Conservation (phyloP, 1,284 basidiomycete genomes). For the Malassezia globosa region DNA sequence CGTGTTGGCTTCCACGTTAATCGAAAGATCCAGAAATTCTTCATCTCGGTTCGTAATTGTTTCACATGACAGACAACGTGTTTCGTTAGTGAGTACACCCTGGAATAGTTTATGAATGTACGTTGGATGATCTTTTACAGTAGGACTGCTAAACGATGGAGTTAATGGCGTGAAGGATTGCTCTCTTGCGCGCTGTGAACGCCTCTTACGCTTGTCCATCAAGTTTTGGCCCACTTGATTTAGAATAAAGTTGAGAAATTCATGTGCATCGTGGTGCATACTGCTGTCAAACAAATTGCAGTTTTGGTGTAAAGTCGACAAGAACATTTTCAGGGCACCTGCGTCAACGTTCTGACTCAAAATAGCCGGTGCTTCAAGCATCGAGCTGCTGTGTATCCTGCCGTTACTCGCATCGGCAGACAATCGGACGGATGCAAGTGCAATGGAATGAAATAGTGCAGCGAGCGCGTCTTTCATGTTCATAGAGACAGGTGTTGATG, state of each 20-base stretch:
- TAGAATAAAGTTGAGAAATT: conserved; percentile 86
- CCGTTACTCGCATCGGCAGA: not conserved
- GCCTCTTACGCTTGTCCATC: conserved; percentile 51
- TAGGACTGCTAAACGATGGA: conserved; percentile 23
- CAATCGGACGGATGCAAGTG: not conserved
- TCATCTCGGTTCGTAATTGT: conserved; percentile 88
- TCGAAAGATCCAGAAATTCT: conserved; percentile 86
- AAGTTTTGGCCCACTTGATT: conserved; percentile 89
- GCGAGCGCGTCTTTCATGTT: conserved; percentile 1
- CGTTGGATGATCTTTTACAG: conserved; percentile 53
- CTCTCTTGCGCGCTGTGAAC: not conserved
- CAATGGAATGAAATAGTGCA: conserved; percentile 10
- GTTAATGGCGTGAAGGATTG: conserved; percentile 39
- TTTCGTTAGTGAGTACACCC: conserved; percentile 87
- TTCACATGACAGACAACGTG: conserved; percentile 89
- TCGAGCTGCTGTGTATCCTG: not conserved
- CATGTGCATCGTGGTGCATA: conserved; percentile 73
- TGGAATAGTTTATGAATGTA: conserved; percentile 86
- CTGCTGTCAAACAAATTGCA: conserved; percentile 40
- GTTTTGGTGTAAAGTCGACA: conserved; percentile 30
- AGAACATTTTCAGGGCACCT: conserved; percentile 25
- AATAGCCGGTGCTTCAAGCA: not conserved
- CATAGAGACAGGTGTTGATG: too few species aligned
- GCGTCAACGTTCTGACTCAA: not conserved
- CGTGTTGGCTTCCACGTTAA: conserved; percentile 94